Conservation (phyloP, 2,329 filamentous ascomycete genomes). For the Coniochaeta prunicola region DNA sequence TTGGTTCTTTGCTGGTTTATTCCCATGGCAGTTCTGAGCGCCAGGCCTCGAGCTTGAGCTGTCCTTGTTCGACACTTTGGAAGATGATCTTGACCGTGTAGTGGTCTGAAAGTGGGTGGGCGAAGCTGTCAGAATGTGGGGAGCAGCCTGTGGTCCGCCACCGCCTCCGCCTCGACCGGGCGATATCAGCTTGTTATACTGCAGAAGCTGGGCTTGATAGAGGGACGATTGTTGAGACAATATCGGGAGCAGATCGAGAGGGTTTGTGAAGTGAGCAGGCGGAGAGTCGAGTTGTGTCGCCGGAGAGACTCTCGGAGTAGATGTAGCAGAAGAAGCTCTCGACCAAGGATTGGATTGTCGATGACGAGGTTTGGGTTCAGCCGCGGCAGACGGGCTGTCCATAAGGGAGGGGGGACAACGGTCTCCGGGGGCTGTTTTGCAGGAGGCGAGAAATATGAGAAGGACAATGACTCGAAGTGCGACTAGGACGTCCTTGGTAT, state of each 20-base stretch:
- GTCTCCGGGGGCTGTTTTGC: not conserved
- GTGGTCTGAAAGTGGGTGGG: conserved; percentile 49
- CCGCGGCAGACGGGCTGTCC: conserved; percentile 42
- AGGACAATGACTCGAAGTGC: not conserved
- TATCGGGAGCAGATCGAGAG: not conserved
- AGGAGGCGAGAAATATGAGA: not conserved
- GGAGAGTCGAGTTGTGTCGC: not conserved
- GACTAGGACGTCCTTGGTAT: not conserved
- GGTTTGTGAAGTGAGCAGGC: not conserved
- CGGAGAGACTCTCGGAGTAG: conserved; percentile 21
- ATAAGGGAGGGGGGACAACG: conserved; percentile 18
- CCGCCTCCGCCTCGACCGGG: conserved; percentile 38
- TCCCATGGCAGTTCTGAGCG: conserved; percentile 56
- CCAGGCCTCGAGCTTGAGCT: conserved; percentile 35
- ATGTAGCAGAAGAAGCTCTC: conserved; percentile 19
- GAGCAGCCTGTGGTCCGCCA: conserved; percentile 48
- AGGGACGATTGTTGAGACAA: conserved; percentile 49
- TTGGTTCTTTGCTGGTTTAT: conserved; percentile 45
- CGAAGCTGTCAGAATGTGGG: conserved; percentile 48
- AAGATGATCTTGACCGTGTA: conserved; percentile 50
- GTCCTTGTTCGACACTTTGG: conserved; percentile 53
- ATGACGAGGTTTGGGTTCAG: conserved; percentile 41
- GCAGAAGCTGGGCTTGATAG: conserved; percentile 55
- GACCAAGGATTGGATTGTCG: conserved; percentile 32
- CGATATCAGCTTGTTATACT: conserved; percentile 60